Conservation (phyloP, 2,329 filamentous ascomycete species). For the Calonectria crousiana region DNA sequence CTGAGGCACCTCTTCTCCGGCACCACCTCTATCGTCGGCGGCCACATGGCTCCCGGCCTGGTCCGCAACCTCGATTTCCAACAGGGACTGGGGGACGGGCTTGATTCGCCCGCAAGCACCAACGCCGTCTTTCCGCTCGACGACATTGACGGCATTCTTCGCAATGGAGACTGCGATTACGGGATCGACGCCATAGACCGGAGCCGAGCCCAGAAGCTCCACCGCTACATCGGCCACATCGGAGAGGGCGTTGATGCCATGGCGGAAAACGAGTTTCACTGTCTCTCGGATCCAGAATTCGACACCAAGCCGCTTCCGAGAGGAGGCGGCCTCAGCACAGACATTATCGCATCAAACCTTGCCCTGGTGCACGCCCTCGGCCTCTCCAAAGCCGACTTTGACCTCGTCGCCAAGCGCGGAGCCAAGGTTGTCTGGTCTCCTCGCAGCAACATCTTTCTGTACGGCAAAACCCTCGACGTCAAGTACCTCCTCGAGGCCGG, state of each 20-base stretch:
- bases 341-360: slow-evolving; percentile 14
- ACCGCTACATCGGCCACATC: slow-evolving; percentile 11
- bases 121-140: slow-evolving; percentile 11
- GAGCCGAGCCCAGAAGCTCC: background rate
- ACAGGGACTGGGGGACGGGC: background rate
- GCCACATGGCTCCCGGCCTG: slow-evolving; percentile 13
- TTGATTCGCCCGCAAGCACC: background rate
- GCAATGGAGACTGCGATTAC: slow-evolving; percentile 18
- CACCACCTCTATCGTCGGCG: slow-evolving; percentile 16
- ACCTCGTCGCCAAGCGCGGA: slow-evolving; percentile 15
- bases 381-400: slow-evolving; percentile 6
- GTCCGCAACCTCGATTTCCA: slow-evolving; percentile 20
- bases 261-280: slow-evolving; percentile 17
- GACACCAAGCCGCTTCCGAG: background rate
- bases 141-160: slow-evolving; percentile 1
- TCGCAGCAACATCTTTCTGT: slow-evolving; percentile 22
- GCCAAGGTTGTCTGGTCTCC: slow-evolving; percentile 23
- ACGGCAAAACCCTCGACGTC: slow-evolving; percentile 18
- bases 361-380: slow-evolving; percentile 15
- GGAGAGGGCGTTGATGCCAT: slow-evolving; percentile 10
- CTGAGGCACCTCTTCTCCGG: slow-evolving; percentile 20
- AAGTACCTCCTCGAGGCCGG: slow-evolving; percentile 11
- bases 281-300: background rate
- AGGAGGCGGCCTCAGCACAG: slow-evolving; percentile 15
- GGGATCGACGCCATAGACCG: background rate